phyloP scores from a whole-genome alignment of 176 grass and related monocot species.

The Aechmea fasciata region DNA sequence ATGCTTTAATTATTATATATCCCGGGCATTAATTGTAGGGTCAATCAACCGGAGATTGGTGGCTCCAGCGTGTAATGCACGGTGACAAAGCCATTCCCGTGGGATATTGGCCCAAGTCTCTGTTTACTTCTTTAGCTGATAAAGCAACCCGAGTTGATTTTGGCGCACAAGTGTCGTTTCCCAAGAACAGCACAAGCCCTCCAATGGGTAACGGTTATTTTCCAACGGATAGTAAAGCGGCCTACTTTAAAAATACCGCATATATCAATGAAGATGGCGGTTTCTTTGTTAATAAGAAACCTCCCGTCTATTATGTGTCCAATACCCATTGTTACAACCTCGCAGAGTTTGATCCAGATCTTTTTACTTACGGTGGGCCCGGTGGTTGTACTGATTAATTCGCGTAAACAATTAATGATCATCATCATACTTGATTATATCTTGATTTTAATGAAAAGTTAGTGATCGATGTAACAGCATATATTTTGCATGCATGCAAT shows the following conservation, averaged over 20 bases:
- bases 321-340: background rate
- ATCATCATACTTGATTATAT: no score
- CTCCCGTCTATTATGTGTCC: background rate
- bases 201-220: conserved; percentile 6
- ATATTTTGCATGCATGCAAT: no score
- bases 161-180: background rate
- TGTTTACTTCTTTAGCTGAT: background rate
- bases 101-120: background rate
- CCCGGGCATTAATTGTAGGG: background rate
- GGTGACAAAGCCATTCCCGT: background rate
- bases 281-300: background rate
- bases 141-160: background rate
- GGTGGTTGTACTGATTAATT: background rate
- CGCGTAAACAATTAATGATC: background rate
- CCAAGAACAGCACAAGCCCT: background rate
- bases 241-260: background rate
- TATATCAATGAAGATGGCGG: background rate
- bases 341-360: background rate
- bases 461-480: no score
- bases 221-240: background rate
- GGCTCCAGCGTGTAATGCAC: background rate
- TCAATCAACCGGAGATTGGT: background rate
- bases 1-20: background rate
- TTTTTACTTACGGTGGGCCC: background rate
- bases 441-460: no score